phyloP scores from a whole-genome alignment of 305 asterid species.

The Ruellia speciosa region DNA sequence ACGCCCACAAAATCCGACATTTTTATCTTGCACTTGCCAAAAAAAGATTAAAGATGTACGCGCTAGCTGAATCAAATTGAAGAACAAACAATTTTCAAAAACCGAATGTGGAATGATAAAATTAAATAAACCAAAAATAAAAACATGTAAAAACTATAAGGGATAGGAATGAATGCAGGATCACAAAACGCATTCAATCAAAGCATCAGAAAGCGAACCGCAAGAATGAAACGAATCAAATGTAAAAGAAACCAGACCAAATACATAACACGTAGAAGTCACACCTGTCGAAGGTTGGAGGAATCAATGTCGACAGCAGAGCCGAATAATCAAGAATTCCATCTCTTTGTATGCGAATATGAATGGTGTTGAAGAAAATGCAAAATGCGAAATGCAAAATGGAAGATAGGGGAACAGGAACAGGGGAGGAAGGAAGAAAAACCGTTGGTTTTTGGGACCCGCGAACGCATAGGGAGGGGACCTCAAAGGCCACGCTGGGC shows the following conservation, averaged over 20 bases:
- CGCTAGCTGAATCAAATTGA: constrained; percentile 11
- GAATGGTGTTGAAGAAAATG: background rate
- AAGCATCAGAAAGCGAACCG: too few species aligned
- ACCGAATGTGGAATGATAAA: background rate
- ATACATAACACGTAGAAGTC: background rate
- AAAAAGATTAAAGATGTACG: constrained; percentile 12
- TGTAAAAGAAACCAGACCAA: background rate
- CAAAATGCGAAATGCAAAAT: background rate
- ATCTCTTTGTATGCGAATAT: background rate
- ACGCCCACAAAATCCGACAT: constrained; percentile 77
- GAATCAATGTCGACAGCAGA: background rate
- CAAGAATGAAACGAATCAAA: too few species aligned
- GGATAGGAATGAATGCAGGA: too few species aligned
- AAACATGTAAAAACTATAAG: too few species aligned
- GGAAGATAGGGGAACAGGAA: constrained; percentile 1
- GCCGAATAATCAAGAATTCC: constrained; percentile 1
- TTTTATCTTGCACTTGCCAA: constrained; percentile 24
- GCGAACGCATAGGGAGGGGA: constrained; percentile 34
- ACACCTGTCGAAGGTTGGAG: constrained; percentile 2
- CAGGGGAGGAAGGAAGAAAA: constrained; percentile 21
- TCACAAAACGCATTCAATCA: too few species aligned
- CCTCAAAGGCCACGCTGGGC: too few species aligned
- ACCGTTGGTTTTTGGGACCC: constrained; percentile 35
- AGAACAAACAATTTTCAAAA: background rate
- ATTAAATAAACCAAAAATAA: background rate